These are phyloP conservation scores for Pyrus pyrifolia DNA, from an alignment of 306 rosid genomes.

Conservation along the genomic window DNA sequence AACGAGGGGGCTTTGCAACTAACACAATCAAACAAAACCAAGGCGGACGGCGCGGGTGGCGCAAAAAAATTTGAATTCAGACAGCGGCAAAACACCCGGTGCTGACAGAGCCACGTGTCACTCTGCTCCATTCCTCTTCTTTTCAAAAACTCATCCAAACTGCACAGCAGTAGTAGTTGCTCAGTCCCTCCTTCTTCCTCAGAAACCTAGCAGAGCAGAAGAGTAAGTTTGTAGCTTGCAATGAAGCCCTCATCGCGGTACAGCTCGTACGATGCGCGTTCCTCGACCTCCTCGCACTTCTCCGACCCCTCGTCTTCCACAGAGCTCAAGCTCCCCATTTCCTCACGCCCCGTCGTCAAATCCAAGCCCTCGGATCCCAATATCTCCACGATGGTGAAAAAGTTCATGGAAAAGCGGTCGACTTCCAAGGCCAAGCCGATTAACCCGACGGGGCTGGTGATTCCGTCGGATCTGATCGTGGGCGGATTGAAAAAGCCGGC, in stretches of 20 bases:
- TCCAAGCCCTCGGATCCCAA: conserved; percentile 54
- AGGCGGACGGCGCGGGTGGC: conserved; percentile 23
- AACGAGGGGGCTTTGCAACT: background rate
- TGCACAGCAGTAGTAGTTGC: background rate
- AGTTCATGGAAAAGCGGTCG: conserved; percentile 55
- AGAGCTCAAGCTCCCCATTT: conserved; percentile 28
- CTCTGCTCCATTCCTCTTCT: background rate
- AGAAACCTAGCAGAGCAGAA: background rate
- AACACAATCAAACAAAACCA: background rate
- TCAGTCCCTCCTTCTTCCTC: background rate
- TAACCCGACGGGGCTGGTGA: conserved; percentile 27
- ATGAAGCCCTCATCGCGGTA: conserved; percentile 71
- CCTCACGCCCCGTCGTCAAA: conserved; percentile 60
- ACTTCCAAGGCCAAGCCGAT: conserved; percentile 24
- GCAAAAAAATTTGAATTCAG: conserved; percentile 54
- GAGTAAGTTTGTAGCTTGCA: conserved; percentile 26
- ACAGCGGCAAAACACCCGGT: conserved; percentile 36
- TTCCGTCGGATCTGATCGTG: conserved; percentile 60
- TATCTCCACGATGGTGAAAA: conserved; percentile 66
- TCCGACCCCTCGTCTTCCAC: conserved; percentile 77
- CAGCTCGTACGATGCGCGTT: conserved; percentile 68
- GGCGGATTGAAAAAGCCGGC: conserved; percentile 67
- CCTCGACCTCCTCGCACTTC: conserved; percentile 64
- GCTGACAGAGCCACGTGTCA: conserved; percentile 45
- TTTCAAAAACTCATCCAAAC: background rate